Percentiles rank a stretch among this genome's conserved stretches.
phyloP scores from a whole-genome alignment of 1,139 yeast genomes.

The Arxiozyma bovina region DNA sequence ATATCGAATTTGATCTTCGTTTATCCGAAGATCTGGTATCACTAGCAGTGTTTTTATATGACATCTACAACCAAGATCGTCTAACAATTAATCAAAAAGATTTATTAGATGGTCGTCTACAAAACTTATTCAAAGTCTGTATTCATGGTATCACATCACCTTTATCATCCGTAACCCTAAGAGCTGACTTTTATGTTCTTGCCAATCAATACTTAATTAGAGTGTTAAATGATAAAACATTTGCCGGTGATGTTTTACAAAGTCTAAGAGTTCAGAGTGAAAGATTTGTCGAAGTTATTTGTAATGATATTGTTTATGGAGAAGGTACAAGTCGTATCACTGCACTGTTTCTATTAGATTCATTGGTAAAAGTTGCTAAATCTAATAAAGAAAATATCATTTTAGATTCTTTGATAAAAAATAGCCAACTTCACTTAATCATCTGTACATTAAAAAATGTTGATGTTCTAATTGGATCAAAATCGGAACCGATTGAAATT shows the following conservation, averaged over 20 bases:
- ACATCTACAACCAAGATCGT: constrained; percentile 46
- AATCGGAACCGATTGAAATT: constrained; percentile 36
- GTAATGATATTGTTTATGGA: constrained; percentile 72
- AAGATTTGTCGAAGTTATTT: constrained; percentile 52
- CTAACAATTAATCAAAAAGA: constrained; percentile 33
- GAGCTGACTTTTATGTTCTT: constrained; percentile 73
- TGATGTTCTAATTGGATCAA: constrained; percentile 47
- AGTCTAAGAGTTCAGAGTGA: constrained; percentile 53
- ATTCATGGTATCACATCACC: constrained; percentile 65
- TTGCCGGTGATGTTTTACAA: constrained; percentile 41
- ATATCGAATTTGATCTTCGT: constrained; percentile 53
- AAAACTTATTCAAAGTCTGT: constrained; percentile 65
- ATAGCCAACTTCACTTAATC: constrained; percentile 55
- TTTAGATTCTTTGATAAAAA: constrained; percentile 51
- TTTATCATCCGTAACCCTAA: constrained; percentile 53
- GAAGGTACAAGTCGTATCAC: constrained; percentile 75
- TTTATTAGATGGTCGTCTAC: constrained; percentile 40
- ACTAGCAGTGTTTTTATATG: constrained; percentile 61
- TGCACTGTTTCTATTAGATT: constrained; percentile 63
- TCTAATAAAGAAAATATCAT: constrained; percentile 47
- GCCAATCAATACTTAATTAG: constrained; percentile 58
- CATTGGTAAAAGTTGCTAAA: constrained; percentile 52
- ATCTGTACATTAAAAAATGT: constrained; percentile 61
- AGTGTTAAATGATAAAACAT: constrained; percentile 35
- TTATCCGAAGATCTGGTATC: constrained; percentile 75